Base-by-base conservation (phyloP, 257 asterid species). In the Nicotiana obtusifolia region DNA sequence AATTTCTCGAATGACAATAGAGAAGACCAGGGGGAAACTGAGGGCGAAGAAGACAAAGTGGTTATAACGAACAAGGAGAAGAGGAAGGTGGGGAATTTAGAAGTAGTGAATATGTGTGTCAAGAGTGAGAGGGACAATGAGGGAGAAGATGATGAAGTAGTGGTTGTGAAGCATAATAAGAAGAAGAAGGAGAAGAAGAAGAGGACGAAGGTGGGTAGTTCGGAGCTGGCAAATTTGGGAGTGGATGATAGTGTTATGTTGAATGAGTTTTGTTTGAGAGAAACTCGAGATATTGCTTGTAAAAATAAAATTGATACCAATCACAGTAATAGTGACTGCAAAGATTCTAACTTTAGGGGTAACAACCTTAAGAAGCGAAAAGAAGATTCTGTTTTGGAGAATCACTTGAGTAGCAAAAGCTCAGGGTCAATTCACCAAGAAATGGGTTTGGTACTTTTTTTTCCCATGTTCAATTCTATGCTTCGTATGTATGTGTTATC, bases 361-460 rank as follows among this genome's bases (percentile, higher is more conserved):
- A 88, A 81, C 35, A 31, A 31, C 86, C 84, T 54, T 79, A 87
- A 78, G 86, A 89, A 87, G 84, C 86, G 78, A 80, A 88, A 88
- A 84, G 84, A 71, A 41, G 83, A 83, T 24, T 68, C 22, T 41
- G 82, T 47, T 59, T 57, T 78, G 75, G 89, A 83, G 83, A 69
- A 82, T 81, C 80, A 78, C 41, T 44, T 83, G 62, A 87, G 35
- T 31, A 49, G 5, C n/a, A 78, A 86, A 83, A 81, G 80, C 73
- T 83, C 90, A 8, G 90, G 81, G 73, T 81, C 88, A 84, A 31
- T 71, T 61, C 86, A 84, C 84, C 64, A 92, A 89, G 88, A 91
- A 84, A 89, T 93, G 97, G 99, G 91, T 85, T 87, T 86, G 98
- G 99, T 95, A 90, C 37, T 85, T 41, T 31, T 28, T 82, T 61